Percentiles rank a stretch among this genome's conserved stretches.
phyloP scores from a whole-genome alignment of 139 green algal species.

The Desmodesmus armatus region DNA sequence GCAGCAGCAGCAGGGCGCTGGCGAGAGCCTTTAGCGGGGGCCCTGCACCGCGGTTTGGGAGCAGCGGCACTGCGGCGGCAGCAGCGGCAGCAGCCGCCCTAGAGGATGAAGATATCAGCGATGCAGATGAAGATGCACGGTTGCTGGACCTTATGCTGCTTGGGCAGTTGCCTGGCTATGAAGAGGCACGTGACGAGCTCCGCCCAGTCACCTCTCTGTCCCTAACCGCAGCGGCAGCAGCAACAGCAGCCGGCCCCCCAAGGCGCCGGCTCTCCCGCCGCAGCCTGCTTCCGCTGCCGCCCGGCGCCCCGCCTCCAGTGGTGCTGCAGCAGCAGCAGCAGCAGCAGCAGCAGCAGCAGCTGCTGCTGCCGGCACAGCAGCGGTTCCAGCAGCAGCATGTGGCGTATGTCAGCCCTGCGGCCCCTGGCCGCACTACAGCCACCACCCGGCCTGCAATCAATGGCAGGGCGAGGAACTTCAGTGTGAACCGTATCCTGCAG shows the following conservation, averaged over 20 bases:
- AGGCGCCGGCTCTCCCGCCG: not conserved
- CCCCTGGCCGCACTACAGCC: not conserved
- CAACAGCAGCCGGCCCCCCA: not conserved
- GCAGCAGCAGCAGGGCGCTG: not conserved
- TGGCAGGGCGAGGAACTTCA: not conserved
- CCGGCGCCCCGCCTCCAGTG: not conserved
- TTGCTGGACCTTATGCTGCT: slow-evolving; percentile 4
- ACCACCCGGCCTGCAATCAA: not conserved
- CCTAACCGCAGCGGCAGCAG: not conserved
- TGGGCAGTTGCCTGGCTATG: too few species aligned
- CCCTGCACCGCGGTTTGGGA: not conserved
- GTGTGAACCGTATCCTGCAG: too few species aligned
- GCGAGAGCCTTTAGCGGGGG: not conserved
- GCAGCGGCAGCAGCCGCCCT: not conserved
- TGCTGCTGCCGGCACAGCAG: not conserved
- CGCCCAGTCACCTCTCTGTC: not conserved
- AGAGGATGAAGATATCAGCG: not conserved
- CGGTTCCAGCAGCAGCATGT: not conserved
- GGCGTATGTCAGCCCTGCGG: not conserved
- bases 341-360: slow-evolving; percentile 7
- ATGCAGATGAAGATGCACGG: not conserved
- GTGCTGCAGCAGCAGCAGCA: not conserved
- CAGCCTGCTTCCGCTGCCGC: not conserved
- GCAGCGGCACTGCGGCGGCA: not conserved
- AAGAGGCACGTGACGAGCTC: too few species aligned